A percentile compares a stretch with the other conserved stretches of the same genome.
Evolutionary conservation across 441 rosid species (phyloP).

Genomic region (Breynia disticha): DNA sequence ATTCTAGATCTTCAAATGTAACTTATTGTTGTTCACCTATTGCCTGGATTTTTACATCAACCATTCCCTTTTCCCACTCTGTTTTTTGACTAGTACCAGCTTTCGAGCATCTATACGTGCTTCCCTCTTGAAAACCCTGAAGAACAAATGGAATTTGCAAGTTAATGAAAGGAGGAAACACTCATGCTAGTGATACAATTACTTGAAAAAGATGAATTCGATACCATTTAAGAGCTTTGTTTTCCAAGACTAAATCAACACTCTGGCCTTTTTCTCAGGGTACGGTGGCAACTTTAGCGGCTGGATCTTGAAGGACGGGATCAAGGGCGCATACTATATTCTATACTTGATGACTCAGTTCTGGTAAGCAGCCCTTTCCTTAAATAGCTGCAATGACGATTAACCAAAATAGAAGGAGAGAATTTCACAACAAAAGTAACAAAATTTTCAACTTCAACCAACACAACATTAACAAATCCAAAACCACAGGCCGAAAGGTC

Average conservation of each 20-base stretch:
- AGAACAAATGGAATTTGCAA: constrained; percentile 4
- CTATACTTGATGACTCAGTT: constrained; percentile 48
- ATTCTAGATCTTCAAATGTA: constrained; percentile 58
- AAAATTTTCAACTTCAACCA: constrained; percentile 42
- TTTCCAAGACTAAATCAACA: constrained; percentile 79
- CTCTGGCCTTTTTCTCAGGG: constrained; percentile 69
- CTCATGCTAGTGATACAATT: neutral
- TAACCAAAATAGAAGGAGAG: constrained; percentile 6
- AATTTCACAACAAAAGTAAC: neutral
- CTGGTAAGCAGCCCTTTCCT: constrained; percentile 74
- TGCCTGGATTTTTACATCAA: constrained; percentile 62
- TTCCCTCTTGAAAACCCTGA: constrained; percentile 89
- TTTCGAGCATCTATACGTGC: constrained; percentile 59
- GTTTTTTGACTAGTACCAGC: constrained; percentile 62
- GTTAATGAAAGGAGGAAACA: neutral
- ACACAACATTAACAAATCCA: constrained; percentile 93
- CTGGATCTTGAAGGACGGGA: constrained; percentile 67
- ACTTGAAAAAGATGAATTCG: neutral
- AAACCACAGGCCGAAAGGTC: constrained; percentile 93
- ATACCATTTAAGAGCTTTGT: constrained; percentile 78
- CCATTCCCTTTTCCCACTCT: constrained; percentile 79
- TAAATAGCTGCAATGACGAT: constrained; percentile 44
- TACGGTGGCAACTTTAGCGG: constrained; percentile 59
- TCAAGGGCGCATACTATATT: constrained; percentile 79
- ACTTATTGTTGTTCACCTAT: constrained; percentile 70